Evolutionary conservation across 345 rosid genomes (phyloP), one percentile per base, ranked within the genome.

Genomic region (Tarenaya hassleriana): DNA sequence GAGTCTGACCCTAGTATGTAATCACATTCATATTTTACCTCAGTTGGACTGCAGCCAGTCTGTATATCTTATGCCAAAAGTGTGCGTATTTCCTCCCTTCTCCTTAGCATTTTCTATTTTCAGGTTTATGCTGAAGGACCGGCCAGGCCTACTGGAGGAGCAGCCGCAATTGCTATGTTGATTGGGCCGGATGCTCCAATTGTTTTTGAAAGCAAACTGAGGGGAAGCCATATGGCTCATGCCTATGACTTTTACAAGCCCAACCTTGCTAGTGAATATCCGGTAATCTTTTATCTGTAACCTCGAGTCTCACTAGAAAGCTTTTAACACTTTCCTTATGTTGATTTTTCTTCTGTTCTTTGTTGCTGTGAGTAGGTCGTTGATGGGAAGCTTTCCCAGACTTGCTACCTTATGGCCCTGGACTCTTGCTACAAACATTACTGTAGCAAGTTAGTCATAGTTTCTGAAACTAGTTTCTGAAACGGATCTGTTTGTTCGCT

Each of bases 41-140:
- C n/a, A n/a, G n/a, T n/a, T n/a, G n/a, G n/a, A n/a, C n/a, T n/a
- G n/a, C n/a, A n/a, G n/a, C n/a, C n/a, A n/a, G n/a, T n/a, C n/a
- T 18, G 61, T 34, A 41, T 6, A 33, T 35, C 47, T 34, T 12
- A 8, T 18, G 10, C 10, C 16, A 16, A 14, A 46, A 57, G 32
- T 43, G 20, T 42, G 10, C 17, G 7, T 19, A 34, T 8, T 24
- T 34, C 27, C 31, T 21, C 1, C 39, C 32, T 1, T 46, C 9
- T 50, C 39, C 39, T 17, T 21, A 29, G 12, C 29, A 41, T 12
- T 51, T 17, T 3, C 37, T 58, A 20, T 52, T 37, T 60, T 73
- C 89, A 94, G 99, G 99, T 94, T 45, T 94, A 94, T 70, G 99
- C 99, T 7, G 99, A 94, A 82, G 99, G 99, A 64, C 97, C 99